Evolutionary conservation across 2,329 filamentous ascomycete genomes (phyloP).

Genomic region (Didymella segeticola): DNA sequence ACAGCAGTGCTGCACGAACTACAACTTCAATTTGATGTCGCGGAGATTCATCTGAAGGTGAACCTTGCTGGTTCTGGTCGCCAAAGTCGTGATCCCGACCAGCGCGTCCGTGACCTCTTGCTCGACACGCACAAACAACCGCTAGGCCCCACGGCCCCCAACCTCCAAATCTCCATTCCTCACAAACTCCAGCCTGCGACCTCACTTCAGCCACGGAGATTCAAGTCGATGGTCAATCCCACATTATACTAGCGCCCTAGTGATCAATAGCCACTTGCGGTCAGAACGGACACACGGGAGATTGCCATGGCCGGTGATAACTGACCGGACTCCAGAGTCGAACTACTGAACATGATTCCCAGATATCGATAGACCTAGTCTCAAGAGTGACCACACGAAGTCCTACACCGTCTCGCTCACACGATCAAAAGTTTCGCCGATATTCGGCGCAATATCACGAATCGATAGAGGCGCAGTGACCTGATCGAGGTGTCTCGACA

Average conservation of each 20-base stretch:
- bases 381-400: not conserved
- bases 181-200: not conserved
- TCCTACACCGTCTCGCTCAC: constrained; percentile 1
- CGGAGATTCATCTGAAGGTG: constrained; percentile 15
- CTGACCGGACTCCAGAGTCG: not conserved
- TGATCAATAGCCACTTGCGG: not conserved
- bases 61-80: constrained; percentile 20
- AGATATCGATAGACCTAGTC: not conserved
- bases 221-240: not conserved
- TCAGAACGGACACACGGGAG: not conserved
- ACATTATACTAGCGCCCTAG: not conserved
- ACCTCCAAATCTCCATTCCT: constrained; percentile 12
- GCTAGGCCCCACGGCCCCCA: constrained; percentile 13
- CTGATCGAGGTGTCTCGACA: not conserved
- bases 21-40: constrained; percentile 12
- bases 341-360: not conserved
- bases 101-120: too few relatives aligned
- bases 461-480: constrained; percentile 24
- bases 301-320: not conserved
- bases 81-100: constrained; percentile 17
- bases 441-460: constrained; percentile 16
- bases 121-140: too few relatives aligned
- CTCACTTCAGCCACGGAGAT: constrained; percentile 1
- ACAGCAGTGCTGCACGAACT: constrained; percentile 24
- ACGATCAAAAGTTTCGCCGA: constrained; percentile 1